Percentiles rank a stretch among this genome's conserved stretches.
Conservation (phyloP, 2,329 filamentous ascomycete species). For the Fusarium devonianum region DNA sequence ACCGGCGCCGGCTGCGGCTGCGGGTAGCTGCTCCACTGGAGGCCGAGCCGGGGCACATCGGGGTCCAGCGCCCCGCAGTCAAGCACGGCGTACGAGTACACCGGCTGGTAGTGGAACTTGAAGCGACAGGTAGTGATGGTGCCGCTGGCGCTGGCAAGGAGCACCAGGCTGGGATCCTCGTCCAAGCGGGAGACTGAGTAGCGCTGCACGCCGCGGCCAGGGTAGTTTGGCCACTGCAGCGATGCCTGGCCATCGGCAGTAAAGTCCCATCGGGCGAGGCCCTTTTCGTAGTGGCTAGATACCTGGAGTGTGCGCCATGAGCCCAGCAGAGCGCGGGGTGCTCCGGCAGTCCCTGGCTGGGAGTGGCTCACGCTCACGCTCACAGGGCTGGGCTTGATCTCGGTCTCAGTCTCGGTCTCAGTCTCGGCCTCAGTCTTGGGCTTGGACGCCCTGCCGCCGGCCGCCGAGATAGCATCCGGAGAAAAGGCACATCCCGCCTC, state of each 20-base stretch:
- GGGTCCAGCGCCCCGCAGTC: constrained; percentile 8
- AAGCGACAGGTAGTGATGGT: constrained; percentile 14
- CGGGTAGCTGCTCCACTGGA: constrained; percentile 14
- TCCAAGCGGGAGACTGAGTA: constrained; percentile 18
- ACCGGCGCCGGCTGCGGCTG: constrained; percentile 16
- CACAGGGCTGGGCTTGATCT: not conserved
- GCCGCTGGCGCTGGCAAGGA: constrained; percentile 10
- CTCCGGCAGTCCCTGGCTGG: not conserved
- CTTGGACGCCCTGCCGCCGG: not conserved
- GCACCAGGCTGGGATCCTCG: constrained; percentile 8
- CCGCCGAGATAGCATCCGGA: not conserved
- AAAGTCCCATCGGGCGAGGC: constrained; percentile 20
- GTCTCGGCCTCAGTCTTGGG: too few species aligned
- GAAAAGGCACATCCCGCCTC: not conserved
- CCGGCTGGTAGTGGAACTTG: constrained; percentile 16
- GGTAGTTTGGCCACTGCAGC: constrained; percentile 20
- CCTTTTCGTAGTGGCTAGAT: constrained; percentile 14
- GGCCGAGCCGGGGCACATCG: constrained; percentile 6
- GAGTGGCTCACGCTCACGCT: not conserved
- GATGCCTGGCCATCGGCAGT: constrained; percentile 14
- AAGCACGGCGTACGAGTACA: constrained; percentile 15
- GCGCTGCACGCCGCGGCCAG: constrained; percentile 9
- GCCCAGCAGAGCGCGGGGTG: not conserved
- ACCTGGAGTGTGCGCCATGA: constrained; percentile 19
- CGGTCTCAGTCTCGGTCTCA: too few species aligned